These are phyloP conservation scores for Aspergillus aculeatinus DNA, from an alignment of 2,329 filamentous ascomycete genomes.

Conservation along the genomic window DNA sequence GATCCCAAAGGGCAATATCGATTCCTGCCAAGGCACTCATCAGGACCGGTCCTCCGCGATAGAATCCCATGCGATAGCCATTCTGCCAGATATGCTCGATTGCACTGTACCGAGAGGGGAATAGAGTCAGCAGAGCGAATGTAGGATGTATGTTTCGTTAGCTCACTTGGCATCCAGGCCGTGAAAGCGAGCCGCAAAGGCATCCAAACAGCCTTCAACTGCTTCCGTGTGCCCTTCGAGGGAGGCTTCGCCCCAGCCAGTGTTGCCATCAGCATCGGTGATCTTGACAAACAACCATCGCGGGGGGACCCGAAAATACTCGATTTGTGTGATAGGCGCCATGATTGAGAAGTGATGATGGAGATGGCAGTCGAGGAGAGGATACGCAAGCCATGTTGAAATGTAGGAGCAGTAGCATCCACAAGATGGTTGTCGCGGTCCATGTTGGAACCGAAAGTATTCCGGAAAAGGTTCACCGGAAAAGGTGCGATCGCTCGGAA, in stretches of 20 bases:
- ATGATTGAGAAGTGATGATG: background rate
- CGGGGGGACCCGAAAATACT: conserved; percentile 2
- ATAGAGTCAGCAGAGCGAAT: background rate
- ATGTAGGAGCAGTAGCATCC: background rate
- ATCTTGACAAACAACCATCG: conserved; percentile 6
- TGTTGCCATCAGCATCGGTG: background rate
- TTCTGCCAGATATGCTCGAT: conserved; percentile 2
- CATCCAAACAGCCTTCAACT: conserved; percentile 29
- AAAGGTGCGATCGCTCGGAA: background rate
- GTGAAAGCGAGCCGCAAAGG: background rate
- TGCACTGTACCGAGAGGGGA: background rate
- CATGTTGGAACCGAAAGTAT: background rate
- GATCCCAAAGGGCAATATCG: conserved; percentile 77
- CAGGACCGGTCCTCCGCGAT: conserved; percentile 74
- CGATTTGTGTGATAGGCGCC: background rate
- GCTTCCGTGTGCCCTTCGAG: conserved; percentile 40
- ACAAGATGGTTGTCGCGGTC: background rate
- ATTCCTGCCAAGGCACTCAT: conserved; percentile 77
- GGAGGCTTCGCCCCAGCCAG: conserved; percentile 4
- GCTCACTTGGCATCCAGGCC: background rate
- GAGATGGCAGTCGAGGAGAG: no score
- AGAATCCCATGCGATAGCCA: conserved; percentile 67
- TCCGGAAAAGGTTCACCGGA: background rate
- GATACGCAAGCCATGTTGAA: no score
- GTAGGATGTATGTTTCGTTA: no score